Evolutionary conservation across 2,329 filamentous ascomycete species (phyloP), one percentile per base, ranked within the genome.

Genomic region (Fulvia fulva): DNA sequence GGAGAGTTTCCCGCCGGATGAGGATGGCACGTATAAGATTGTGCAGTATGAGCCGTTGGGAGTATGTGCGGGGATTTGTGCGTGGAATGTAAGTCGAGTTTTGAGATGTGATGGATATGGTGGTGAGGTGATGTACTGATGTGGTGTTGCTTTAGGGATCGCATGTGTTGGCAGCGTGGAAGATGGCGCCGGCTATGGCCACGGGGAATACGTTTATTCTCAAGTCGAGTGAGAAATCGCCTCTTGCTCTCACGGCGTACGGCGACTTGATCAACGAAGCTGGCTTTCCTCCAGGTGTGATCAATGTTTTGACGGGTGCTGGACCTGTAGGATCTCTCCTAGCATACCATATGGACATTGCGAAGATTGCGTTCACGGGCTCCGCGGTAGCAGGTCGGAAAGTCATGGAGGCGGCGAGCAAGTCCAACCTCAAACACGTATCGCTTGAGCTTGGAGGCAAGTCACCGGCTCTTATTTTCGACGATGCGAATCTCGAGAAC

Each of bases 281-380:
- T 19, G 76, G 75, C 5, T 77, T 79, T 57, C 77, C 77, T 9
- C 71, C 72, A 1, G 76, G 77, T 2, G 76, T 78, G 0, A 58
- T 80, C 45, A 79, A 76, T 49, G 61, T 76, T 34, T 47, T 76
- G 21, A 68, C 66, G 14, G 74, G 74, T 6, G 67, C 67, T 49
- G 74, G 74, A 8, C 83, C 83, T 34, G 85, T 87, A 0, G 88
- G 88, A 12, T 79, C 83, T 2, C 83, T 87, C 0, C 78, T 91
- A 11, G 85, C 85, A 3, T 78, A 79, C 32, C 88, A 91, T 69
- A 74, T 83, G 47, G 80, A 81, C 37, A 80, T 91, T 21, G 84
- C 88, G 67, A 91, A 91, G 77, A 80, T 92, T 63, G 87, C 88
- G 0, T 92, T 91, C 63, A 91, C 88, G 0, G 89, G 89, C 37